These are phyloP conservation scores for Lepraria neglecta DNA, from an alignment of 495 filamentous ascomycete species.

Conservation along the genomic window DNA sequence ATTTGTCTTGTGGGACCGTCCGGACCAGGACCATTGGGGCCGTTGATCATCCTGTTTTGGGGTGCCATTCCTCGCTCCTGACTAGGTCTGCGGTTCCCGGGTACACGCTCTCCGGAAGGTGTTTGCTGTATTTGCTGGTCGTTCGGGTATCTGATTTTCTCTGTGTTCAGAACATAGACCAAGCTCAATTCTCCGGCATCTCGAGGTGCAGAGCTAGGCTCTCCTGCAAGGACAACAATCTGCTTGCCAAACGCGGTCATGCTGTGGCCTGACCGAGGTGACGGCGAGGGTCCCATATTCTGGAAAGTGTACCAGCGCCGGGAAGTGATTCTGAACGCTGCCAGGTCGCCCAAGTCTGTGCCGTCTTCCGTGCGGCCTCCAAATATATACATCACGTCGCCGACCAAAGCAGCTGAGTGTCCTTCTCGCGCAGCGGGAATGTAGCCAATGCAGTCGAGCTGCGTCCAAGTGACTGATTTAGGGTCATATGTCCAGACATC, in stretches of 20 bases:
- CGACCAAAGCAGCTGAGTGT: conserved; percentile 85
- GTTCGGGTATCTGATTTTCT: conserved; percentile 90
- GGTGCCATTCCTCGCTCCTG: conserved; percentile 32
- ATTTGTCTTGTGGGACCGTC: conserved; percentile 50
- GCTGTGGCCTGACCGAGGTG: conserved; percentile 87
- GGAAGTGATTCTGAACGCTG: conserved; percentile 87
- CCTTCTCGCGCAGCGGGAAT: conserved; percentile 92
- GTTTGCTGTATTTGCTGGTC: conserved; percentile 53
- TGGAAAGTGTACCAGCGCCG: conserved; percentile 98
- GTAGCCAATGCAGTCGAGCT: conserved; percentile 93
- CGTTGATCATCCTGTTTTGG: conserved; percentile 39
- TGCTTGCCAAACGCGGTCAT: conserved; percentile 94
- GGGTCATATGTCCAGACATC: conserved; percentile 97
- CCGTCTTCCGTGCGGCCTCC: conserved; percentile 94
- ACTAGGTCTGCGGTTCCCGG: conserved; percentile 38
- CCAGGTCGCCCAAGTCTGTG: conserved; percentile 83
- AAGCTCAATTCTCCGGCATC: conserved; percentile 78
- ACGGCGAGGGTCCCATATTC: conserved; percentile 97
- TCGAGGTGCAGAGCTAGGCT: conserved; percentile 79
- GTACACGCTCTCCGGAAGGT: conserved; percentile 34
- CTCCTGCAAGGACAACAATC: conserved; percentile 85
- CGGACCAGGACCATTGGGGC: conserved; percentile 51
- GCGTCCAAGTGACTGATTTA: conserved; percentile 69
- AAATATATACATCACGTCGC: conserved; percentile 99
- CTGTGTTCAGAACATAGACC: conserved; percentile 86